Base-by-base conservation (phyloP, 2,329 filamentous ascomycete genomes). In the Dryadomyces quercivorus region DNA sequence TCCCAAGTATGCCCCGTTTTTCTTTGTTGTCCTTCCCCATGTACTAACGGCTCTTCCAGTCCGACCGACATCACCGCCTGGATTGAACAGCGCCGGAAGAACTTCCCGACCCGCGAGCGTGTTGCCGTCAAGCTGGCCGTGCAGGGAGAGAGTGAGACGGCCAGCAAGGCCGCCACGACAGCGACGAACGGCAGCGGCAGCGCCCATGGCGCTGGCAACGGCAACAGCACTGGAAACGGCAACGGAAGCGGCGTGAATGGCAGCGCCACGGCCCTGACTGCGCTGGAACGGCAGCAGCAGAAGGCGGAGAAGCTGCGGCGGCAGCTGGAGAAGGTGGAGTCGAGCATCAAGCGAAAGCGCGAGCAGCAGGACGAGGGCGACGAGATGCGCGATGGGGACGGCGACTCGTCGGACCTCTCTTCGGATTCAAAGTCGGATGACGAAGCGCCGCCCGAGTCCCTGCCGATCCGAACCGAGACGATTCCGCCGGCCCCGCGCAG, bases 51-150 rank as follows among this genome's bases (percentile, higher is more conserved):
- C 10, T 18, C 18, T 9, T 2, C 34, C 54, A 81, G 77, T 55
- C 72, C 79, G 16, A 79, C 80, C 56, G 90, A 96, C 63, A 76
- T 96, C 54, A 78, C 81, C 22, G 80, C 81, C 7, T 97, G 89
- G 82, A 81, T 94, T 59, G 82, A 82, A 51, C 89, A 95, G 67
- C 82, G 92, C 56, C 85, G 78, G 64, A 85, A 81, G 60, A 84
- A 85, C 52, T 97, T 81, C 65, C 92, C 92, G 2, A 96, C 91
- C 2, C 80, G 81, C 65, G 80, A 81, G 56, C 82, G 87, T 54
- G 72, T 82, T 58, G 76, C 81, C 57, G 80, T 80, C 59, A 87
- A 79, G 67, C 78, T 80, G 59, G 75, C 75, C 61, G 71, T 70
- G 56, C 68, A 70, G 62, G 66, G 70, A 56, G 69, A 66, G 46